phyloP scores from a whole-genome alignment of 2,329 filamentous ascomycete genomes.

The Hymenoscyphus infarciens region DNA sequence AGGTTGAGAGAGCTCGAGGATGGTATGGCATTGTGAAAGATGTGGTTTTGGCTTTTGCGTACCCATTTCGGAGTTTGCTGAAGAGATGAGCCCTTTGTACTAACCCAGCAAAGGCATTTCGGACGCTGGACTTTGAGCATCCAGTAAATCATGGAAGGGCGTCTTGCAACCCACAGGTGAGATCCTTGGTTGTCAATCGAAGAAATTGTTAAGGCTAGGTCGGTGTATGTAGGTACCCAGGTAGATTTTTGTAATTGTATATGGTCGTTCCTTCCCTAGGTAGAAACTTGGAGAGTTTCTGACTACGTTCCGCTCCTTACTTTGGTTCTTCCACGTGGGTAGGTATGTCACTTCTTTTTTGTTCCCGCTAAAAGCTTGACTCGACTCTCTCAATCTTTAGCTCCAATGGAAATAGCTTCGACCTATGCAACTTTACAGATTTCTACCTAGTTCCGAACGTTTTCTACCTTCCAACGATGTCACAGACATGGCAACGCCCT shows the following conservation, averaged over 20 bases:
- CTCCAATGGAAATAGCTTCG: background rate
- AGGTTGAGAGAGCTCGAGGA: constrained; percentile 45
- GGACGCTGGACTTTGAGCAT: background rate
- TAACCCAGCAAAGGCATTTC: background rate
- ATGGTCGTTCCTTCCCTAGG: background rate
- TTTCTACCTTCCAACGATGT: constrained; percentile 17
- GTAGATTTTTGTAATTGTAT: background rate
- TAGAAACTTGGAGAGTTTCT: background rate
- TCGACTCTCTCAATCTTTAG: background rate
- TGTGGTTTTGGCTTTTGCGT: constrained; percentile 22
- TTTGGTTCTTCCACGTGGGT: background rate
- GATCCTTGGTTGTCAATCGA: too few relatives aligned
- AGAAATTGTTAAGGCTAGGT: too few relatives aligned
- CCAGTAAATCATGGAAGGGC: background rate
- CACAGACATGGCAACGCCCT: constrained; percentile 12
- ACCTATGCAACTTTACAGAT: background rate
- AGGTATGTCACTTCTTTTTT: background rate
- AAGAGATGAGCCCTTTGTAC: background rate
- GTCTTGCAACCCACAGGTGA: background rate
- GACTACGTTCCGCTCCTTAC: background rate
- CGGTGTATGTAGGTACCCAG: background rate
- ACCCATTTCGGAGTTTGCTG: constrained; percentile 22
- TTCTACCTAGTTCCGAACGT: background rate
- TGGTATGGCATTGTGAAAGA: constrained; percentile 46
- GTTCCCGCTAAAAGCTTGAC: background rate